phyloP scores from a whole-genome alignment of 2,329 filamentous ascomycete species.

The Monosporascus cannonballus region DNA sequence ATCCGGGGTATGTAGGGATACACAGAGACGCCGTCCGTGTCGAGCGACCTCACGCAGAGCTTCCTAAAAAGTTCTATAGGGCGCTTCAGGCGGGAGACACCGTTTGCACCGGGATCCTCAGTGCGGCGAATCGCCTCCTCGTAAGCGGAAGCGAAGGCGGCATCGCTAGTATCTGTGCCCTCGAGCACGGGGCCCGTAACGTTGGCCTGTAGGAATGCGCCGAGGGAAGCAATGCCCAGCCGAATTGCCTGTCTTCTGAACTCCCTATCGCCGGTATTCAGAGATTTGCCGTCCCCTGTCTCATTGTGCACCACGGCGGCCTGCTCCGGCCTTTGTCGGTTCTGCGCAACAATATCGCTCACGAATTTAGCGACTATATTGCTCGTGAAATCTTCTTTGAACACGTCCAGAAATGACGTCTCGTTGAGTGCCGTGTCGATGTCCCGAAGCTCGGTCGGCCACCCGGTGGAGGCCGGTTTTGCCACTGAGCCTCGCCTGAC shows the following conservation, averaged over 20 bases:
- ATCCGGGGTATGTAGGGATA: conserved; percentile 80
- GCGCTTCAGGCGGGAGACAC: neutral
- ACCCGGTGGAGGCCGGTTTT: conserved; percentile 2
- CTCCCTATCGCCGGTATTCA: neutral
- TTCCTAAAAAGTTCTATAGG: conserved; percentile 16
- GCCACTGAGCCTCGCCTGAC: neutral
- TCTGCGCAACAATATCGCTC: conserved; percentile 4
- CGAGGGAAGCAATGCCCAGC: conserved; percentile 58
- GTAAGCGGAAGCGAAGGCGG: conserved; percentile 30
- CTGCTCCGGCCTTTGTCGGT: neutral
- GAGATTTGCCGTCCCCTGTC: neutral
- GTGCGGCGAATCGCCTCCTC: neutral
- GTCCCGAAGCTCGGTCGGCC: conserved; percentile 8
- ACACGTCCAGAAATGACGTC: conserved; percentile 12
- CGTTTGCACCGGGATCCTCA: neutral
- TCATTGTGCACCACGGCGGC: neutral
- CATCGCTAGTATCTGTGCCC: conserved; percentile 7
- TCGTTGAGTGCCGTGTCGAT: conserved; percentile 15
- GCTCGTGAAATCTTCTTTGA: conserved; percentile 7
- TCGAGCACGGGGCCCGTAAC: conserved; percentile 66
- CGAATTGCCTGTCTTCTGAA: conserved; percentile 10
- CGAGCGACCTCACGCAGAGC: conserved; percentile 60
- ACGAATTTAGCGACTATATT: conserved; percentile 13
- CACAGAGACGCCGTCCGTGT: conserved; percentile 77
- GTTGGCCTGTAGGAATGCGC: conserved; percentile 67